Base-by-base conservation (phyloP, 1,139 yeast genomes). In the Geotrichum citri-aurantii region DNA sequence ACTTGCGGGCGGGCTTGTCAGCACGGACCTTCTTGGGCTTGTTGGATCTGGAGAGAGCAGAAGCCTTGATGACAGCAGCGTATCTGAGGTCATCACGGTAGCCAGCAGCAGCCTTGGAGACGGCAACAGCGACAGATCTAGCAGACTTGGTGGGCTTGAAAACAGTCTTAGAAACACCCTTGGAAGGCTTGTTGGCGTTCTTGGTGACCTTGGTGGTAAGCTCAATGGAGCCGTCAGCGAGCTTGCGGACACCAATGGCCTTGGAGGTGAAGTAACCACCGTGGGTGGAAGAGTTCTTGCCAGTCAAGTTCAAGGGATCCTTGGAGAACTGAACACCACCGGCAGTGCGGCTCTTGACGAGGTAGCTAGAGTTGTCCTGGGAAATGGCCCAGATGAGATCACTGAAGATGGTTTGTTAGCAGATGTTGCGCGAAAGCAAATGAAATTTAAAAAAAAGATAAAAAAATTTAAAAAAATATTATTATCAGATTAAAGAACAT, bases 321-420 rank as follows among this genome's bases (percentile, higher is more conserved):
- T 74, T 70, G 64, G 81, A 78, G 71, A 78, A 73, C 63, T 68
- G 70, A 62, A 70, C 70, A 63, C 77, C 79, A 61, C 78, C 72
- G 57, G 69, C 68, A 59, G 69, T 64, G 61, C 70, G 65, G 67
- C 79, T 74, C 77, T 78, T 79, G 65, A 79, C 81, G 63, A 79
- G 72, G 75, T 65, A 78, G 63, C 77, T 66, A 62, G 78, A 71
- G 75, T 78, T 73, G 66, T 72, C 68, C 66, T 79, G 77, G 74
- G 80, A 74, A 59, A 79, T 68, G 66, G 77, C 77, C 82, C 82
- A 79, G 74, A 79, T 69, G 63, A 79, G 75, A 68, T 79, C 82
- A 74, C 76, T 71, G 59, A 10, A 58, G 60, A 50, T 56, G 48
- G 14, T 55, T 46, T 54, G 64, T 61, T 60, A 57, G 62, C 48